These are phyloP conservation scores for Misopates orontium DNA, from an alignment of 257 asterid species.

Conservation along the genomic window DNA sequence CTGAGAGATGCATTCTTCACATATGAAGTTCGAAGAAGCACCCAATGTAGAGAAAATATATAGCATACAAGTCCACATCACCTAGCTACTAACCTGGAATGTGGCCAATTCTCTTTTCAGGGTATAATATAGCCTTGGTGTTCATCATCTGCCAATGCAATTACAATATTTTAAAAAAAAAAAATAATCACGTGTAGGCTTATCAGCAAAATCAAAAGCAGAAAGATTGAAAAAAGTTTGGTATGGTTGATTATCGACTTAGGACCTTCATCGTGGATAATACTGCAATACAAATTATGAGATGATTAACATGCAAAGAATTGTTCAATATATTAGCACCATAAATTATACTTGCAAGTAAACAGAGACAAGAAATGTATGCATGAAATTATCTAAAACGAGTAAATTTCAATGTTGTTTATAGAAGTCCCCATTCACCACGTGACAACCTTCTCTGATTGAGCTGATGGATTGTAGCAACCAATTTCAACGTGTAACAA, in stretches of 20 bases:
- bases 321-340: background rate
- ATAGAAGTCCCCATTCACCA: too few species aligned
- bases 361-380: too few species aligned
- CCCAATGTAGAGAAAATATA: background rate
- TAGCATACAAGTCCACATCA: slow-evolving; percentile 7
- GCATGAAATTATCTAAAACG: too few species aligned
- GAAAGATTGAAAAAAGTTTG: slow-evolving; percentile 1
- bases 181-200: background rate
- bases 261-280: background rate
- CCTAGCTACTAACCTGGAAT: slow-evolving; percentile 68
- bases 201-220: slow-evolving; percentile 5
- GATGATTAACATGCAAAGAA: background rate
- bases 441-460: too few species aligned
- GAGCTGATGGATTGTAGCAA: too few species aligned
- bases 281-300: background rate
- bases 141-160: slow-evolving; percentile 61
- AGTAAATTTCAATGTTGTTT: too few species aligned
- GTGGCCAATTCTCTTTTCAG: slow-evolving; percentile 56
- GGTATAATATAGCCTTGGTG: slow-evolving; percentile 33
- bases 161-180: background rate
- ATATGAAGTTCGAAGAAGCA: background rate
- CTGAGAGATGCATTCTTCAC: background rate
- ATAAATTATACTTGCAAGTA: too few species aligned
- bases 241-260: background rate
- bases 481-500: background rate